A percentile compares a stretch with the other conserved stretches of the same genome.
Evolutionary conservation across 768 basidiomycete genomes (phyloP).

Genomic region (Pleurotus eryngii): DNA sequence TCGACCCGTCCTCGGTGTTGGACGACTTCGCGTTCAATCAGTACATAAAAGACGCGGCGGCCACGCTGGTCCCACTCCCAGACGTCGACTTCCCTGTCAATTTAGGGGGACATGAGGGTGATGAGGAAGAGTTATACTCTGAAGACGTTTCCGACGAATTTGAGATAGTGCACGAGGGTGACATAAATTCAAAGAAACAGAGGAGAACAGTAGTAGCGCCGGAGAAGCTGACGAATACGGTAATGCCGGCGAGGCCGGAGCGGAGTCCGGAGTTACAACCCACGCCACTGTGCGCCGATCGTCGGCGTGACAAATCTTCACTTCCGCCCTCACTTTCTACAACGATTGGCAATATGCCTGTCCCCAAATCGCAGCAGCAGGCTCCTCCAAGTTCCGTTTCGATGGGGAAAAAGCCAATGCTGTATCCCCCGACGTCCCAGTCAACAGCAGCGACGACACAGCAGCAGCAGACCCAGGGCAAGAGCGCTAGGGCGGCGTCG

Average conservation of each 20-base stretch:
- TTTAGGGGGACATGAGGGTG: not conserved
- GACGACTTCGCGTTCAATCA: not conserved
- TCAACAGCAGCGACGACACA: not conserved
- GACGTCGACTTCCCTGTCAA: not conserved
- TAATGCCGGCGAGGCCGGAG: not conserved
- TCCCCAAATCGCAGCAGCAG: not conserved
- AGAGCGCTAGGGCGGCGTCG: constrained; percentile 23
- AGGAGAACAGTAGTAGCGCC: not conserved
- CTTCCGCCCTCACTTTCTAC: constrained; percentile 2
- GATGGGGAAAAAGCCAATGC: constrained; percentile 14
- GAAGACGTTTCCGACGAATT: not conserved
- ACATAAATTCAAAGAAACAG: not conserved
- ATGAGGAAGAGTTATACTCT: constrained; percentile 1
- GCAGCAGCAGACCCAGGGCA: constrained; percentile 8
- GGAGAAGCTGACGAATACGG: not conserved
- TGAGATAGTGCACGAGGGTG: not conserved
- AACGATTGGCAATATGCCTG: constrained; percentile 2
- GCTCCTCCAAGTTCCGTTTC: constrained; percentile 6
- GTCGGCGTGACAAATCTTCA: constrained; percentile 10
- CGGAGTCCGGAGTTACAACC: constrained; percentile 5
- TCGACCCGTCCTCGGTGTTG: not conserved
- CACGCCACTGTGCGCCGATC: constrained; percentile 9
- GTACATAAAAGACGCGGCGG: constrained; percentile 6
- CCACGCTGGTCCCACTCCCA: not conserved
- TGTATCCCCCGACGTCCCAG: constrained; percentile 9